Evolutionary conservation across 768 basidiomycete species (phyloP).

Genomic region (Paxillus rubicundulus): DNA sequence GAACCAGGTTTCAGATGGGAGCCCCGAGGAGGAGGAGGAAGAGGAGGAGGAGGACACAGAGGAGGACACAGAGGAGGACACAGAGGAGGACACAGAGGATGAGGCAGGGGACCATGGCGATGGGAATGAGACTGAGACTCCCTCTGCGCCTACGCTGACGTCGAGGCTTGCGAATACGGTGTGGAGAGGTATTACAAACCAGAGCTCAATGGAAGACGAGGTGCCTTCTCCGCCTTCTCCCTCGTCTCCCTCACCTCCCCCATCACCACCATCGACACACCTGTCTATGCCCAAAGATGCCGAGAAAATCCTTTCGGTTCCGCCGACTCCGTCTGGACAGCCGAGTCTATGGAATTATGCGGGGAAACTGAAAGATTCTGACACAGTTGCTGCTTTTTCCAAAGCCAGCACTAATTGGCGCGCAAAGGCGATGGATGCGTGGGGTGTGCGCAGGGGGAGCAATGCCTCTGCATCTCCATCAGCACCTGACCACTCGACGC

Average conservation of each 20-base stretch:
- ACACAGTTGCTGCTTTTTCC: slow-evolving; percentile 64
- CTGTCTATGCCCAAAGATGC: slow-evolving; percentile 9
- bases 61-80: slow-evolving; percentile 21
- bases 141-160: slow-evolving; percentile 38
- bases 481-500: neutral
- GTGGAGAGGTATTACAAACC: slow-evolving; percentile 77
- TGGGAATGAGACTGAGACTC: slow-evolving; percentile 46
- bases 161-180: slow-evolving; percentile 60
- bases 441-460: slow-evolving; percentile 24
- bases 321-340: slow-evolving; percentile 21
- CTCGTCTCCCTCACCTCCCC: slow-evolving; percentile 27
- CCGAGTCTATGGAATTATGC: slow-evolving; percentile 67
- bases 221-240: slow-evolving; percentile 41
- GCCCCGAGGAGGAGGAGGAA: slow-evolving; percentile 28
- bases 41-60: slow-evolving; percentile 39
- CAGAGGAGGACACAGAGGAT: slow-evolving; percentile 32
- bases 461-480: neutral
- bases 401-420: slow-evolving; percentile 78
- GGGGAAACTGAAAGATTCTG: slow-evolving; percentile 70
- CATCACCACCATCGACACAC: slow-evolving; percentile 21
- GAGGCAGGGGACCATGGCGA: slow-evolving; percentile 33
- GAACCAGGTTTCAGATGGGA: slow-evolving; percentile 43
- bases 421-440: slow-evolving; percentile 49
- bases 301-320: slow-evolving; percentile 14
- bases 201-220: slow-evolving; percentile 67